phyloP scores from a whole-genome alignment of 2,329 filamentous ascomycete species.

The Sporothrix sp. region DNA sequence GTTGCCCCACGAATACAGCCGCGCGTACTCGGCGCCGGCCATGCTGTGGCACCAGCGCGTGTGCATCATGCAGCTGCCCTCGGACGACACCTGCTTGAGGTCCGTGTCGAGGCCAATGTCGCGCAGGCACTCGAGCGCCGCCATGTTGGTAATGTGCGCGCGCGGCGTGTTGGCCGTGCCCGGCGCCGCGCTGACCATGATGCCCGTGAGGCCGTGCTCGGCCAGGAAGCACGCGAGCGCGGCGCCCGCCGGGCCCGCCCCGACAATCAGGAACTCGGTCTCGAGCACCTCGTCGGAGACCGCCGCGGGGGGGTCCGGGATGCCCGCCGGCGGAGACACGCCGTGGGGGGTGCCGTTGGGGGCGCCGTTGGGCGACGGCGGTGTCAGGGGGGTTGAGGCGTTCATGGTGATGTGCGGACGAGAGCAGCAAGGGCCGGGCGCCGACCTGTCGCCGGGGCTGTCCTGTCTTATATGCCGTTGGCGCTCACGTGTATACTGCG shows the following conservation, averaged over 20 bases:
- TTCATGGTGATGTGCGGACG: too few species aligned
- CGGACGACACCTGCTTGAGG: slow-evolving; percentile 27
- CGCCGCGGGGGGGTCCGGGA: background rate
- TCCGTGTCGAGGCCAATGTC: slow-evolving; percentile 41
- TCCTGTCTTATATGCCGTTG: too few species aligned
- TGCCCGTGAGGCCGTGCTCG: slow-evolving; percentile 41
- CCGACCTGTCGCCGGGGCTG: background rate
- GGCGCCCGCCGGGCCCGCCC: slow-evolving; percentile 45
- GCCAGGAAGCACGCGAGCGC: slow-evolving; percentile 44
- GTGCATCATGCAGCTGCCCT: slow-evolving; percentile 35
- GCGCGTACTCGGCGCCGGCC: slow-evolving; percentile 42
- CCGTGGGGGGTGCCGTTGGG: too few species aligned
- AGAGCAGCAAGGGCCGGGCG: background rate
- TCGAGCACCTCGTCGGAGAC: slow-evolving; percentile 19
- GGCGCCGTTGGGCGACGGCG: too few species aligned
- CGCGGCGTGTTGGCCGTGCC: slow-evolving; percentile 47
- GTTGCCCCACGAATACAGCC: slow-evolving; percentile 42
- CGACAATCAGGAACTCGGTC: slow-evolving; percentile 40
- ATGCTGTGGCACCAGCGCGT: slow-evolving; percentile 44
- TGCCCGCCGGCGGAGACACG: too few species aligned
- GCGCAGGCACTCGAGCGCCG: slow-evolving; percentile 36
- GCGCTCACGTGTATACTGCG: too few species aligned
- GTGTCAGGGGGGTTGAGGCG: too few species aligned
- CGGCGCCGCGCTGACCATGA: slow-evolving; percentile 41
- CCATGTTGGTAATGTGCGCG: slow-evolving; percentile 52